A percentile compares a stretch with the other conserved stretches of the same genome.
Evolutionary conservation across 768 basidiomycete genomes (phyloP).

Genomic region (Sarcodon aspratus): DNA sequence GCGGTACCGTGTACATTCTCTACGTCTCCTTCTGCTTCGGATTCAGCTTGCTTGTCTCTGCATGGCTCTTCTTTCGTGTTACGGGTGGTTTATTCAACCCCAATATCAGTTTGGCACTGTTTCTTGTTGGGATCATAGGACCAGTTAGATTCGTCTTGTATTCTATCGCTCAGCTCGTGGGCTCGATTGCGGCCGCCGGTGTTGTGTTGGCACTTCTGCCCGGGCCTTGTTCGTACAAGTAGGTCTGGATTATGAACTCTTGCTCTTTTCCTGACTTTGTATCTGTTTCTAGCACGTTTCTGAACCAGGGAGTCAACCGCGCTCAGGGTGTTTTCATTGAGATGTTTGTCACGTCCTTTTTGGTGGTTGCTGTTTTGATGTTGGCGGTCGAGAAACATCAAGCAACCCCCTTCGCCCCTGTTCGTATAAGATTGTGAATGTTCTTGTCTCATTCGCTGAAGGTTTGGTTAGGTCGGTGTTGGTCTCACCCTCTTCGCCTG

Average conservation of each 20-base stretch:
- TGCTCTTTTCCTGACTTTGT: neutral
- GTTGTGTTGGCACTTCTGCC: slow-evolving; percentile 44
- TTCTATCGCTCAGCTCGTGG: slow-evolving; percentile 48
- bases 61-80: slow-evolving; percentile 56
- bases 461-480: slow-evolving; percentile 37
- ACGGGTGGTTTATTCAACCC: slow-evolving; percentile 63
- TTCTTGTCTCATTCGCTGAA: neutral
- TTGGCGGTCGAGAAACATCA: slow-evolving; percentile 61
- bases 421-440: slow-evolving; percentile 18
- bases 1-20: slow-evolving; percentile 28
- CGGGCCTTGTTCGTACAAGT: slow-evolving; percentile 45
- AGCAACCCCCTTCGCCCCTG: slow-evolving; percentile 59
- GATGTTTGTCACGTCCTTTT: slow-evolving; percentile 52
- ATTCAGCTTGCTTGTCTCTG: slow-evolving; percentile 46
- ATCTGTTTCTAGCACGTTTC: slow-evolving; percentile 29
- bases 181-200: slow-evolving; percentile 48
- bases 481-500: slow-evolving; percentile 54
- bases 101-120: slow-evolving; percentile 45
- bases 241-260: slow-evolving; percentile 5
- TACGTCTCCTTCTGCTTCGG: slow-evolving; percentile 56
- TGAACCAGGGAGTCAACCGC: slow-evolving; percentile 32
- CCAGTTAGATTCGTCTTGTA: slow-evolving; percentile 49
- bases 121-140: slow-evolving; percentile 41
- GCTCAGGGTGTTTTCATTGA: slow-evolving; percentile 61
- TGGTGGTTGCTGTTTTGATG: slow-evolving; percentile 60